Conservation (phyloP, 345 rosid genomes). For the Linum tenue region DNA sequence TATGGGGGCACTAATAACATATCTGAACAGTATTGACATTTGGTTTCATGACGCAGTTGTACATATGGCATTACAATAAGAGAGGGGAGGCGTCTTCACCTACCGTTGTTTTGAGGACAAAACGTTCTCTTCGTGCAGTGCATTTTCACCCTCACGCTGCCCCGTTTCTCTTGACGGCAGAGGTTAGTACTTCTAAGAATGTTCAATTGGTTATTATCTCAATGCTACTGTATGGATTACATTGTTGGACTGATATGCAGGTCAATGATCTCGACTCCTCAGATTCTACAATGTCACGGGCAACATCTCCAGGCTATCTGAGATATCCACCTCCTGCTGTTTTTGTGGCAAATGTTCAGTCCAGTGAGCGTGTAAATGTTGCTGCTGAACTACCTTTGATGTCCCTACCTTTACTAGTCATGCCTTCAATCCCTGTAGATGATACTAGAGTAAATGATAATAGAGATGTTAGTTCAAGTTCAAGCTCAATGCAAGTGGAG, state of each 20-base stretch:
- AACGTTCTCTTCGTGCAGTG: slow-evolving; percentile 66
- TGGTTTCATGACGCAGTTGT: slow-evolving; percentile 33
- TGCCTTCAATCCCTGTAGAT: slow-evolving; percentile 44
- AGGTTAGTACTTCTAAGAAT: slow-evolving; percentile 32
- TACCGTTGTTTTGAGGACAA: slow-evolving; percentile 45
- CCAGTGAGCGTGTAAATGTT: slow-evolving; percentile 36
- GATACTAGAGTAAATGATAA: slow-evolving; percentile 35
- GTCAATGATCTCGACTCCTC: slow-evolving; percentile 73
- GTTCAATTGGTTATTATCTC: slow-evolving; percentile 17
- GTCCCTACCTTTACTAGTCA: slow-evolving; percentile 37
- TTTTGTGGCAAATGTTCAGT: slow-evolving; percentile 43
- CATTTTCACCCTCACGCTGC: slow-evolving; percentile 70
- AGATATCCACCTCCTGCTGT: slow-evolving; percentile 58
- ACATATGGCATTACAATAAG: slow-evolving; percentile 62
- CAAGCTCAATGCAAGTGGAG: slow-evolving; percentile 33
- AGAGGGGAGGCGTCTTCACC: slow-evolving; percentile 61
- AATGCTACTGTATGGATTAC: slow-evolving; percentile 18
- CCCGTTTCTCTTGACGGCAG: slow-evolving; percentile 69
- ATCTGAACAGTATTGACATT: slow-evolving; percentile 13
- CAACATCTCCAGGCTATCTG: slow-evolving; percentile 57
- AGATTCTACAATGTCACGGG: slow-evolving; percentile 53
- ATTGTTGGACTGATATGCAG: slow-evolving; percentile 42
- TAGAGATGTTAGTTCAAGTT: slow-evolving; percentile 31
- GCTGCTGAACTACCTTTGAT: slow-evolving; percentile 44
- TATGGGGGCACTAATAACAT: background rate